These are phyloP conservation scores for Trichocomaceae sp. DNA, from an alignment of 2,329 filamentous ascomycete genomes.

Conservation along the genomic window DNA sequence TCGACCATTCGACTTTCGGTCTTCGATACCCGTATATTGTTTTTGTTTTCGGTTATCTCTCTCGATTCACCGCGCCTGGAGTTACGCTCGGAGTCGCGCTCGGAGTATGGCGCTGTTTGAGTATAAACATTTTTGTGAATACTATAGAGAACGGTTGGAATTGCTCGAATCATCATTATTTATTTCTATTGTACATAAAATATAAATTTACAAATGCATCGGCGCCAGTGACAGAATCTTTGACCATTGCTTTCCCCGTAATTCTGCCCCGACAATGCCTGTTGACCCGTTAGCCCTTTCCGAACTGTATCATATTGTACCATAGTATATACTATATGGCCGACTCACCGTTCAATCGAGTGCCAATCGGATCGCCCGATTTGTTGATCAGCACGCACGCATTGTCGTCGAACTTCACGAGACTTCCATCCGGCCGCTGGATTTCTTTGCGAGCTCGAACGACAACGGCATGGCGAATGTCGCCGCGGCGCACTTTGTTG, in stretches of 20 bases:
- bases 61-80: conserved; percentile 16
- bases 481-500: conserved; percentile 92
- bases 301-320: too few species aligned
- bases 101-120: conserved; percentile 20
- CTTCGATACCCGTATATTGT: conserved; percentile 26
- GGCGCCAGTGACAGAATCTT: conserved; percentile 96
- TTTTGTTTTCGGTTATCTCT: conserved; percentile 6
- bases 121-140: conserved; percentile 1
- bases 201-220: conserved; percentile 58
- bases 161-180: conserved; percentile 4
- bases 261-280: conserved; percentile 81
- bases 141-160: not conserved
- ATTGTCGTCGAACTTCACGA: conserved; percentile 94
- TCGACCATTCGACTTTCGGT: conserved; percentile 17
- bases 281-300: conserved; percentile 21
- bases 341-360: conserved; percentile 68
- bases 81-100: conserved; percentile 16
- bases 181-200: conserved; percentile 19
- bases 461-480: conserved; percentile 92
- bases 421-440: conserved; percentile 78
- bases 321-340: too few species aligned
- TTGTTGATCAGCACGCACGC: conserved; percentile 97
- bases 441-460: conserved; percentile 86
- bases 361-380: conserved; percentile 88
- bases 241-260: conserved; percentile 91